A percentile compares a stretch with the other conserved stretches of the same genome.
Evolutionary conservation across 2,329 filamentous ascomycete genomes (phyloP).

Genomic region (Fusarium haematococcum): DNA sequence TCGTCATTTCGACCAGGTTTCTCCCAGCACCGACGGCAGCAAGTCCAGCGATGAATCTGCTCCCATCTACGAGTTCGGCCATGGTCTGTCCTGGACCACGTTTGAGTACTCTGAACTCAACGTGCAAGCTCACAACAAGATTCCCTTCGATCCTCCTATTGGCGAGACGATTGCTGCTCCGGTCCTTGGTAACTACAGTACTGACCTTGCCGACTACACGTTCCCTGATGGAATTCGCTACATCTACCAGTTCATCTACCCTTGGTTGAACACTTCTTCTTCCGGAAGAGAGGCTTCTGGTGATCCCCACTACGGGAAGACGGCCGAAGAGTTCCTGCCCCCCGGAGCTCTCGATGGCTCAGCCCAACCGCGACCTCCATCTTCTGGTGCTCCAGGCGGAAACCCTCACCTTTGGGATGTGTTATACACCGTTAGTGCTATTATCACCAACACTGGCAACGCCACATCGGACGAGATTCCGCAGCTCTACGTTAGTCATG

Average conservation of each 20-base stretch:
- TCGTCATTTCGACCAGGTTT: conserved; percentile 73
- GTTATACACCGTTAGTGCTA: conserved; percentile 74
- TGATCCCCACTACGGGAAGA: conserved; percentile 71
- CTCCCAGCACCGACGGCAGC: conserved; percentile 44
- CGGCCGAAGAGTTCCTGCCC: conserved; percentile 70
- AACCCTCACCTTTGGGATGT: conserved; percentile 76
- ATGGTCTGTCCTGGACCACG: conserved; percentile 82
- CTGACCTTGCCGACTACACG: conserved; percentile 71
- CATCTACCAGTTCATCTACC: conserved; percentile 73
- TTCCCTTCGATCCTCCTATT: conserved; percentile 67
- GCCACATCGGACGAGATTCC: conserved; percentile 76
- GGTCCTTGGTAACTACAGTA: conserved; percentile 72
- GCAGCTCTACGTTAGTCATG: conserved; percentile 84
- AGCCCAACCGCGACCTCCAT: conserved; percentile 65
- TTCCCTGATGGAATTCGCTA: conserved; percentile 71
- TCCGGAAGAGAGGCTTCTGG: conserved; percentile 65
- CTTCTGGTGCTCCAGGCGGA: conserved; percentile 69
- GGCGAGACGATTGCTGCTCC: conserved; percentile 74
- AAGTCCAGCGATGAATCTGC: conserved; percentile 50
- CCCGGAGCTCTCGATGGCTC: conserved; percentile 65
- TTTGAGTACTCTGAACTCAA: conserved; percentile 79
- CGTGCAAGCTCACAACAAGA: conserved; percentile 62
- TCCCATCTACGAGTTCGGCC: conserved; percentile 85
- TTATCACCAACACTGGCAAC: conserved; percentile 77
- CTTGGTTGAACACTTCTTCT: conserved; percentile 75